Evolutionary conservation across 495 filamentous ascomycete genomes (phyloP).

Genomic region (Neurospora sp.): DNA sequence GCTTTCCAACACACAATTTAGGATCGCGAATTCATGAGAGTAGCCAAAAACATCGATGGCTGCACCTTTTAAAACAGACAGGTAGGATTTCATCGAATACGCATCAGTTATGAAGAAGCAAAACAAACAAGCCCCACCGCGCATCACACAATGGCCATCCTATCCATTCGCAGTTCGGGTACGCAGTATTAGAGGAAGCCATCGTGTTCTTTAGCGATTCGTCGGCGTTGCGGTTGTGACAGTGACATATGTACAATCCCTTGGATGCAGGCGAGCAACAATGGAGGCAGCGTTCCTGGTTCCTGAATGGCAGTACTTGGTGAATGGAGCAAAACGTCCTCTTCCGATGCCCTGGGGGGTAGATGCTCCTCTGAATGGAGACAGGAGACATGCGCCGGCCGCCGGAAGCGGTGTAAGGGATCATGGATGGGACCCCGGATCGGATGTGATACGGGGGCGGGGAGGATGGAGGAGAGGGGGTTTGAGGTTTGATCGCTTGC

Average conservation of each 20-base stretch:
- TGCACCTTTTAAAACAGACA: neutral
- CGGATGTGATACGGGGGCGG: neutral
- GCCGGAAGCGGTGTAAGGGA: neutral
- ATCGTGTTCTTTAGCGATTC: slow-evolving; percentile 6
- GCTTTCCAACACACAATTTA: neutral
- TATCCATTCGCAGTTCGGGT: neutral
- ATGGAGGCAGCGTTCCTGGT: neutral
- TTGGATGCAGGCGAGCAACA: neutral
- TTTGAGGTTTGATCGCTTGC: neutral
- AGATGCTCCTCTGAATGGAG: neutral
- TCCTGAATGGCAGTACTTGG: neutral
- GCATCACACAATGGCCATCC: neutral
- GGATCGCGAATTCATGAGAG: neutral
- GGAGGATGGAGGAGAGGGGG: neutral
- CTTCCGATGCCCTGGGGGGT: neutral
- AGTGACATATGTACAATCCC: neutral
- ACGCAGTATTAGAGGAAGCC: neutral
- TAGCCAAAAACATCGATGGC: neutral
- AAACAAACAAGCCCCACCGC: neutral
- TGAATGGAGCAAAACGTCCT: neutral
- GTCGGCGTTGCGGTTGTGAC: neutral
- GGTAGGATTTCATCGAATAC: neutral
- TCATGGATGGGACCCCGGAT: neutral
- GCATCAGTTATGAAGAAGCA: neutral
- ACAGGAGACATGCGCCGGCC: neutral